These are phyloP conservation scores for Yarrowia divulgata DNA, from an alignment of 805 yeast species.

Conservation along the genomic window DNA sequence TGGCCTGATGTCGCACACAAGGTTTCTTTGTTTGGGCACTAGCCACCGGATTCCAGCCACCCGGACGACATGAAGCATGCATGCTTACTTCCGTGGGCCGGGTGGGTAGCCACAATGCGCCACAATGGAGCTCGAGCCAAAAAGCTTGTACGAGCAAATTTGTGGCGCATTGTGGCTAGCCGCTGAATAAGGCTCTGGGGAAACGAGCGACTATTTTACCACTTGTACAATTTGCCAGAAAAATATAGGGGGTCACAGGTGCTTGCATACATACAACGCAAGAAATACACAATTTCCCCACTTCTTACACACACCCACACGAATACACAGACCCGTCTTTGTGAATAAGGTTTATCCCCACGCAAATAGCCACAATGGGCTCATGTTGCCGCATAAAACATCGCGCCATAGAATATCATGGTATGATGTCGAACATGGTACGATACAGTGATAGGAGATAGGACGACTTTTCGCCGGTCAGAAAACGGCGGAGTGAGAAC, in stretches of 20 bases:
- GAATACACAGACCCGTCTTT: conserved; percentile 5
- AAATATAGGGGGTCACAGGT: not conserved
- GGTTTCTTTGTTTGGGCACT: conserved; percentile 23
- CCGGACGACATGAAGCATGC: not conserved
- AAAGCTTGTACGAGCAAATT: not conserved
- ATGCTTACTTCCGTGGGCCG: conserved; percentile 29
- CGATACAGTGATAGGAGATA: not conserved
- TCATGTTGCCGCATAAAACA: conserved; percentile 20
- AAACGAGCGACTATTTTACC: not conserved
- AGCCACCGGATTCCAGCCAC: conserved; percentile 36
- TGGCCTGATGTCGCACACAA: conserved; percentile 29
- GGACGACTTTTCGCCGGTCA: not conserved
- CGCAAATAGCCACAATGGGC: conserved; percentile 27
- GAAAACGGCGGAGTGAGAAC: not conserved
- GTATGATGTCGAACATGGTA: conserved; percentile 2
- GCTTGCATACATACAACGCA: conserved; percentile 2
- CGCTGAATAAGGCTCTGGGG: not conserved
- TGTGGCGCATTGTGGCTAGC: conserved; percentile 28
- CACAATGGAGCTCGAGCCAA: not conserved
- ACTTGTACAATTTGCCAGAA: not conserved
- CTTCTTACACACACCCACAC: not conserved
- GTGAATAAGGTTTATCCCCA: conserved; percentile 9
- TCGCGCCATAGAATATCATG: conserved; percentile 17
- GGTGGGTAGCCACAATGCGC: conserved; percentile 16
- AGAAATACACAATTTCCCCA: not conserved